Evolutionary conservation across 257 asterid genomes (phyloP).

Genomic region (Verbena officinalis): DNA sequence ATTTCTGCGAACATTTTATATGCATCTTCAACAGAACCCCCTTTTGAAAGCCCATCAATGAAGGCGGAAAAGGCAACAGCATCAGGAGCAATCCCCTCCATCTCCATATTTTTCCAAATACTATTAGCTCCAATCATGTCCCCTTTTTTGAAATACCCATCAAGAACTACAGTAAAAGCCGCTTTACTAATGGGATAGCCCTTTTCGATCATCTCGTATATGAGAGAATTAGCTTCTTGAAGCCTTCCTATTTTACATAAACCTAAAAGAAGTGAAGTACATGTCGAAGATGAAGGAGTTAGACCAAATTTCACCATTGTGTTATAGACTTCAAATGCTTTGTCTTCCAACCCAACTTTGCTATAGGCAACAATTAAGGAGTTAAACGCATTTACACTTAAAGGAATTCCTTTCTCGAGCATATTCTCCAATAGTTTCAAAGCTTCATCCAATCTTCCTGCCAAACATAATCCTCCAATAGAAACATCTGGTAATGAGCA

Average conservation of each 20-base stretch:
- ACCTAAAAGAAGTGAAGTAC: constrained; percentile 71
- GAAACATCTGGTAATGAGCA: constrained; percentile 52
- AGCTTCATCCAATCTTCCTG: constrained; percentile 79
- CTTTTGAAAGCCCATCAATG: constrained; percentile 69
- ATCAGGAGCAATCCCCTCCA: constrained; percentile 76
- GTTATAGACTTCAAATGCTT: constrained; percentile 75
- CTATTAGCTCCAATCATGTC: constrained; percentile 65
- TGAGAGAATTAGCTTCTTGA: constrained; percentile 60
- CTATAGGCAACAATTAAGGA: constrained; percentile 77
- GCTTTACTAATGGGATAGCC: constrained; percentile 59
- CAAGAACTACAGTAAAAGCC: constrained; percentile 78
- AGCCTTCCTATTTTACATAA: constrained; percentile 67
- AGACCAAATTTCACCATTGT: constrained; percentile 61
- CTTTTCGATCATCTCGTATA: constrained; percentile 67
- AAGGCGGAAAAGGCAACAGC: constrained; percentile 89
- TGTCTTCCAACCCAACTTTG: constrained; percentile 61
- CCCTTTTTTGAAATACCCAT: constrained; percentile 75
- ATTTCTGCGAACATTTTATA: constrained; percentile 50
- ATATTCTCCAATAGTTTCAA: constrained; percentile 52
- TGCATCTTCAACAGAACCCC: constrained; percentile 71
- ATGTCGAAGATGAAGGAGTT: constrained; percentile 80
- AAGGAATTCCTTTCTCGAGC: constrained; percentile 74
- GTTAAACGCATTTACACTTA: constrained; percentile 73
- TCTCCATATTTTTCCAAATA: constrained; percentile 83
- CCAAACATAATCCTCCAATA: constrained; percentile 77